A percentile compares a stretch with the other conserved stretches of the same genome.
Evolutionary conservation across 2,329 filamentous ascomycete genomes (phyloP).

Genomic region (Trichoderma oligosporum): DNA sequence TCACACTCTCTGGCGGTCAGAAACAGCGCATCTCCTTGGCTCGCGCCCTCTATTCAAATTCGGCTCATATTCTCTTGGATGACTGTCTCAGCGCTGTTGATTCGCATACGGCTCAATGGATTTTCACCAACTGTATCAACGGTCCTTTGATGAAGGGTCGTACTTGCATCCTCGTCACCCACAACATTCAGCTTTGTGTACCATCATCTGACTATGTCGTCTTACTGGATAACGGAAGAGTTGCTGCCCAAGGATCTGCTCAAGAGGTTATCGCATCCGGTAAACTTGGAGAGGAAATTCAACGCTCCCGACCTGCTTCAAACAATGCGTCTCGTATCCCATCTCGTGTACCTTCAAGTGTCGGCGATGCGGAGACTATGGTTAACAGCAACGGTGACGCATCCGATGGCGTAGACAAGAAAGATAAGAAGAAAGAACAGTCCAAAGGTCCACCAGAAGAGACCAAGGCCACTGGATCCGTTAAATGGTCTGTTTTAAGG

Average conservation of each 20-base stretch:
- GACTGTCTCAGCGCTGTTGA: slow-evolving; percentile 96
- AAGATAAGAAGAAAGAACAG: slow-evolving; percentile 39
- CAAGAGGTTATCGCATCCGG: slow-evolving; percentile 80
- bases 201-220: slow-evolving; percentile 78
- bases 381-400: slow-evolving; percentile 48
- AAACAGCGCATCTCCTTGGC: slow-evolving; percentile 96
- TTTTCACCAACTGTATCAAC: slow-evolving; percentile 88
- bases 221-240: slow-evolving; percentile 79
- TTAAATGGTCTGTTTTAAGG: slow-evolving; percentile 81
- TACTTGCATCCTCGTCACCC: slow-evolving; percentile 92
- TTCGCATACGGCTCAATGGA: slow-evolving; percentile 96
- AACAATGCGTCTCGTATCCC: slow-evolving; percentile 66
- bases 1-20: slow-evolving; percentile 92
- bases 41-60: slow-evolving; percentile 95
- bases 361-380: slow-evolving; percentile 61
- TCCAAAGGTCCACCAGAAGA: slow-evolving; percentile 62
- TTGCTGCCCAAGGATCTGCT: slow-evolving; percentile 72
- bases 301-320: slow-evolving; percentile 68
- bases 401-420: slow-evolving; percentile 45
- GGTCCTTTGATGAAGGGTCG: slow-evolving; percentile 83
- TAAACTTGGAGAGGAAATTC: slow-evolving; percentile 79
- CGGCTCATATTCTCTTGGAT: slow-evolving; percentile 83
- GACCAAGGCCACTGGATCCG: slow-evolving; percentile 76
- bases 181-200: slow-evolving; percentile 86
- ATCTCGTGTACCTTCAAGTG: slow-evolving; percentile 73